Evolutionary conservation across 2,329 filamentous ascomycete genomes (phyloP).

Genomic region (Curvularia lunata): DNA sequence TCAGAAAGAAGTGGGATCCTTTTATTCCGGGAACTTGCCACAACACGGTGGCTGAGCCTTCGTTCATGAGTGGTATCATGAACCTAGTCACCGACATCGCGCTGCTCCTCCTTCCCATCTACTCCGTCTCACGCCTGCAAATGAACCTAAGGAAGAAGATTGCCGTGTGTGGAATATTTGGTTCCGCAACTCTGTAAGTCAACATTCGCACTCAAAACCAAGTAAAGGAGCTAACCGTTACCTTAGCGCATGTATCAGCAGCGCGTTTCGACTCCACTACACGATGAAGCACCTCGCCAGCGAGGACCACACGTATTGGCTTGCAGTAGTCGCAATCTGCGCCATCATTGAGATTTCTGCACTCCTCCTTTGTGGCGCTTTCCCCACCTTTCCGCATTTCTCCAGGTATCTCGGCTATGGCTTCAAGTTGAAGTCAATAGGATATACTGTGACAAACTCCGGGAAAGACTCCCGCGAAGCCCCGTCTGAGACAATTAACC

Average conservation of each 20-base stretch:
- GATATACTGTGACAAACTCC: neutral
- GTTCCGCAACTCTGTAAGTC: neutral
- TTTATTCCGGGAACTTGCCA: conserved; percentile 27
- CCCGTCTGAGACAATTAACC: neutral
- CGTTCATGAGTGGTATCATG: conserved; percentile 19
- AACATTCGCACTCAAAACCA: neutral
- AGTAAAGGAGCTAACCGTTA: neutral
- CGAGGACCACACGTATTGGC: conserved; percentile 23
- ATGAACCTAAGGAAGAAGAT: conserved; percentile 10
- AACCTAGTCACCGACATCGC: conserved; percentile 19
- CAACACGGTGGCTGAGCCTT: conserved; percentile 15
- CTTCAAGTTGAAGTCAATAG: neutral
- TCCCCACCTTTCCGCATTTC: conserved; percentile 25
- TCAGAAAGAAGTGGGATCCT: conserved; percentile 27
- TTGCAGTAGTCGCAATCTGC: conserved; percentile 14
- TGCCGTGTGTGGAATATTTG: conserved; percentile 10
- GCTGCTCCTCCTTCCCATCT: neutral
- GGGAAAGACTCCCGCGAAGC: neutral
- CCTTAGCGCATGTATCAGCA: conserved; percentile 8
- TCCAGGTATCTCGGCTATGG: conserved; percentile 4
- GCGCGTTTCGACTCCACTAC: conserved; percentile 9
- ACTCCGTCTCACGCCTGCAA: neutral
- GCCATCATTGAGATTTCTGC: conserved; percentile 14
- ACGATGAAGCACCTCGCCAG: conserved; percentile 2
- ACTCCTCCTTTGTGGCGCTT: conserved; percentile 24